Evolutionary conservation across 1,284 basidiomycete genomes (phyloP), one percentile per base, ranked within the genome.

Genomic region (Thelephora terrestris): DNA sequence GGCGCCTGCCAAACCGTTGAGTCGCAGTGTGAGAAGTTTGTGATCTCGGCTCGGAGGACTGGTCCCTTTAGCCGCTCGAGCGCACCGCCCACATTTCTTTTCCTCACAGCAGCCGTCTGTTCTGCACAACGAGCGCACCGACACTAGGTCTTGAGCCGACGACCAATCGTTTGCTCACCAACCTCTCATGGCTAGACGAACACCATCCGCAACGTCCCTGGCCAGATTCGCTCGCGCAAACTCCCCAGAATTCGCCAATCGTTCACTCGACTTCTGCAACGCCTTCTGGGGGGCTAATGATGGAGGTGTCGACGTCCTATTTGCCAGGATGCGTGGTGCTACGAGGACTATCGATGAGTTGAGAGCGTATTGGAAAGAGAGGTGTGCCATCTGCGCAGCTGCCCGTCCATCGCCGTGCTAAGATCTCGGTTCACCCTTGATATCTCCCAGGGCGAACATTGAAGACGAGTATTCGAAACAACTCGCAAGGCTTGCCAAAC

Each of bases 401-500:
- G n/a, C n/a, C 14, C 12, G 16, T 42, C 17, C n/a, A 14, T 39
- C 17, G 17, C 12, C 23, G 16, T 32, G 9, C 7, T 14, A 32
- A 12, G 29, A 14, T 6, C 16, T 35, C 23, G 23, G 20, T 32
- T 40, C 0, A 29, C 37, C 49, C 17, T 17, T 1, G 20, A 47
- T 37, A 36, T 38, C 18, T 29, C 7, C 53, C 64, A 89, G 89
- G 55, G 81, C 88, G 9, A 57, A 72, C 25, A 93, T 98, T 55
- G 94, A 99, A 64, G 94, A 97, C 56, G 95, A 98, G 29, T 98
- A 98, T 60, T 84, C 94, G 2, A 94, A 93, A 67, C 79, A 85
- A 34, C 62, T 99, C 9, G 70, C 76, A 20, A 93, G 90, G 65
- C 73, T 99, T 21, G 76, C 91, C 25, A 95, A 91, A 66, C 62